Conservation (phyloP, 1,139 yeast genomes). For the Debaryomyces nepalensis region DNA sequence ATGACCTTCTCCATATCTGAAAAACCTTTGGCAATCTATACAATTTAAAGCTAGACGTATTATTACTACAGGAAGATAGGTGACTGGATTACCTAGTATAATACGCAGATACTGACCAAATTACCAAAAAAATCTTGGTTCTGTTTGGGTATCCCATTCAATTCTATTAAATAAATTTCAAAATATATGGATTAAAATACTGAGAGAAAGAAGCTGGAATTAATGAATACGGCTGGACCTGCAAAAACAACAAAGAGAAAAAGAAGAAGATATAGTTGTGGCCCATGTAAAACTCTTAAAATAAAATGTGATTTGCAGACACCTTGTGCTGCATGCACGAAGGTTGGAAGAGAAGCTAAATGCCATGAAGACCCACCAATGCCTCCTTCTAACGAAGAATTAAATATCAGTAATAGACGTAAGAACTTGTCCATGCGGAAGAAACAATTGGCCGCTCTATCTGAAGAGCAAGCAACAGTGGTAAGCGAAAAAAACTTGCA, state of each 20-base stretch:
- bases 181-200: background rate
- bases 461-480: background rate
- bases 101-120: too few species aligned
- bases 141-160: too few species aligned
- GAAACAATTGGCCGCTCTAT: slow-evolving; percentile 16
- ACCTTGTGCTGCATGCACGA: slow-evolving; percentile 55
- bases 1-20: background rate
- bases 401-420: slow-evolving; percentile 16
- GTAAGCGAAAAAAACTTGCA: background rate
- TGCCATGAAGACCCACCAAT: slow-evolving; percentile 49
- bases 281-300: slow-evolving; percentile 57
- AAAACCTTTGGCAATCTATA: too few species aligned
- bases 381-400: slow-evolving; percentile 46
- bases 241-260: slow-evolving; percentile 27
- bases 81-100: too few species aligned
- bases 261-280: slow-evolving; percentile 60
- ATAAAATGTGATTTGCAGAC: slow-evolving; percentile 55
- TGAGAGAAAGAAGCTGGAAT: background rate
- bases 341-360: slow-evolving; percentile 44
- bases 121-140: too few species aligned
- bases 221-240: slow-evolving; percentile 2
- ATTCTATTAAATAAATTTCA: background rate
- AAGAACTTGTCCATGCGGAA: slow-evolving; percentile 20
- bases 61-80: too few species aligned
- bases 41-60: too few species aligned